phyloP scores from a whole-genome alignment of 2,329 filamentous ascomycete genomes.

The Aspergillus ustus region DNA sequence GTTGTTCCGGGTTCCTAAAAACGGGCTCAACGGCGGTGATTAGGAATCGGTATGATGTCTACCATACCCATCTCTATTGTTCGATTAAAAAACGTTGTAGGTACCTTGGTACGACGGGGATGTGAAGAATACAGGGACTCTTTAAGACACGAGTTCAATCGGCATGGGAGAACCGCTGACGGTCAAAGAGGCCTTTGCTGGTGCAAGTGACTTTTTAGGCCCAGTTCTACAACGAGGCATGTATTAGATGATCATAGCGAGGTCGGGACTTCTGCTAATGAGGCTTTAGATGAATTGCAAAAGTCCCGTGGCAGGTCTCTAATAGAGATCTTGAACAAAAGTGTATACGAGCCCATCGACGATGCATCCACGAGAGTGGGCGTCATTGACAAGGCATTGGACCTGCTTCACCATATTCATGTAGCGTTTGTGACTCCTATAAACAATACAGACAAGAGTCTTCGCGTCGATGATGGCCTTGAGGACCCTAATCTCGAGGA shows the following conservation, averaged over 20 bases:
- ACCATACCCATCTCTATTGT: background rate
- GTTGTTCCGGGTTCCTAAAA: background rate
- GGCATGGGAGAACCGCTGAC: constrained; percentile 35
- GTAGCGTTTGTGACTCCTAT: constrained; percentile 36
- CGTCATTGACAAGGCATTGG: constrained; percentile 41
- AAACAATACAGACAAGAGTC: constrained; percentile 15
- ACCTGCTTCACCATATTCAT: constrained; percentile 41
- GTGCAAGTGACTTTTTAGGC: constrained; percentile 40
- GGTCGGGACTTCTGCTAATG: constrained; percentile 33
- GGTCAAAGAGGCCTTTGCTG: constrained; percentile 38
- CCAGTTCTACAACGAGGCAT: constrained; percentile 49
- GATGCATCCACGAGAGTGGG: constrained; percentile 28
- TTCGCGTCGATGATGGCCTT: constrained; percentile 10
- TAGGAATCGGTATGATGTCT: background rate
- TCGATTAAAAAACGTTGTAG: no score
- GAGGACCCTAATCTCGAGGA: constrained; percentile 43
- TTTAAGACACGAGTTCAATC: background rate
- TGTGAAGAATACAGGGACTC: background rate
- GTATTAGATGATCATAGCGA: constrained; percentile 19
- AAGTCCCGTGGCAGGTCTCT: constrained; percentile 41
- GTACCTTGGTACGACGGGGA: background rate
- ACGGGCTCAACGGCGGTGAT: background rate
- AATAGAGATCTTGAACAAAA: constrained; percentile 37
- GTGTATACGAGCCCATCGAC: constrained; percentile 14
- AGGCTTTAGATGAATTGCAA: constrained; percentile 43